A percentile compares a stretch with the other conserved stretches of the same genome.
Conservation (phyloP, 2,329 filamentous ascomycete species). For the Colletotrichum cordylinicola region DNA sequence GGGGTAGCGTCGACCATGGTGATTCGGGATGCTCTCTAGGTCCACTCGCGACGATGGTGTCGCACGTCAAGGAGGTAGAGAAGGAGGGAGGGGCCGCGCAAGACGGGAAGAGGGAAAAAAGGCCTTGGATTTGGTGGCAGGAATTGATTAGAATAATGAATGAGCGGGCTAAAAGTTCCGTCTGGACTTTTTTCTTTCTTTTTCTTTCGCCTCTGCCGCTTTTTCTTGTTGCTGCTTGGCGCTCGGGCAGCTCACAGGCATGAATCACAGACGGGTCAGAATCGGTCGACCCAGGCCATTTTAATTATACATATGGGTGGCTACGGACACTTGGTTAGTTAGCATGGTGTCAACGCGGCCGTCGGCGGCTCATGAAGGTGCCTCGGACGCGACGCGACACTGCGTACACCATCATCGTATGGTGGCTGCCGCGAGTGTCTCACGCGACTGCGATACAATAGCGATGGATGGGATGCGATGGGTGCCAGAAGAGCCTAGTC, state of each 20-base stretch:
- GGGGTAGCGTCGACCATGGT: neutral
- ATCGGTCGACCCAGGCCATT: neutral
- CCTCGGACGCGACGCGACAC: neutral
- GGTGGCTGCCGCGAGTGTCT: neutral
- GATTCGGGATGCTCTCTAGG: neutral
- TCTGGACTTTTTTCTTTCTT: neutral
- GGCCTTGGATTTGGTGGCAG: neutral
- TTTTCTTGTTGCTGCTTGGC: neutral
- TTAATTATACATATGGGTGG: neutral
- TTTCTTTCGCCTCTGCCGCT: neutral
- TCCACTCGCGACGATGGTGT: neutral
- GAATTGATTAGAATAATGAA: neutral
- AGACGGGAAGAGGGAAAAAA: too few species aligned
- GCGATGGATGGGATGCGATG: neutral
- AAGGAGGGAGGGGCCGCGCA: neutral
- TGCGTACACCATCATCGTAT: neutral
- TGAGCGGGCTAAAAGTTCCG: neutral
- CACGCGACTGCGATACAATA: neutral
- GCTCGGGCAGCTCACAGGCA: constrained; percentile 2
- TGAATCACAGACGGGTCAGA: constrained; percentile 3
- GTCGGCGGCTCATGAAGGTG: neutral
- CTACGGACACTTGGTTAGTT: neutral
- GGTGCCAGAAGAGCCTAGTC: neutral
- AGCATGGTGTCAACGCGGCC: neutral
- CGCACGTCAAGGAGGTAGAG: neutral